Evolutionary conservation across 1,139 yeast species (phyloP).

Genomic region (Candida anutae): DNA sequence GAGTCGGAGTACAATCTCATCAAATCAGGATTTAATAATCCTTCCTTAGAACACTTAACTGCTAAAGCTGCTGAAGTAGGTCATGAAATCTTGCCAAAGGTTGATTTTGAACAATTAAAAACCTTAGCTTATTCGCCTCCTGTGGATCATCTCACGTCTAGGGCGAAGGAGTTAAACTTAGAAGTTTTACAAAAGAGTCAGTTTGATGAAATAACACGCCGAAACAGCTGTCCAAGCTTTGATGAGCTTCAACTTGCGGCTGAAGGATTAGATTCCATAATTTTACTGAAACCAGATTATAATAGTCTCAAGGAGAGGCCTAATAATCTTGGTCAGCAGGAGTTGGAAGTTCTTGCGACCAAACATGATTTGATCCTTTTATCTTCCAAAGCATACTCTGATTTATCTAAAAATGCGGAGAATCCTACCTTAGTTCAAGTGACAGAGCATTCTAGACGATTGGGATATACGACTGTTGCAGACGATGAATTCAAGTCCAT

Average conservation of each 20-base stretch:
- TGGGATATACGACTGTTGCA: conserved; percentile 10
- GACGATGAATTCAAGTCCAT: conserved; percentile 3
- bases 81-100: conserved; percentile 4
- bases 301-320: conserved; percentile 4
- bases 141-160: conserved; percentile 1
- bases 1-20: conserved; percentile 7
- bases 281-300: conserved; percentile 1
- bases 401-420: conserved; percentile 13
- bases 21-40: conserved; percentile 4
- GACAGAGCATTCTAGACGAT: conserved; percentile 7
- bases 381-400: conserved; percentile 11
- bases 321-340: conserved; percentile 6
- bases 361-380: conserved; percentile 11
- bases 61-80: conserved; percentile 4
- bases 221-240: conserved; percentile 2
- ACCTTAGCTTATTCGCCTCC: conserved; percentile 26
- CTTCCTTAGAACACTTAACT: conserved; percentile 12
- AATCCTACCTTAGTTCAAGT: conserved; percentile 21
- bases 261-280: conserved; percentile 1
- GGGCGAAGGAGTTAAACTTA: conserved; percentile 2
- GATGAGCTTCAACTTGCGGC: neutral
- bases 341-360: conserved; percentile 6
- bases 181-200: conserved; percentile 2
- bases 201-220: conserved; percentile 2
- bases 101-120: conserved; percentile 14